These are phyloP conservation scores for Leucocoprinus birnbaumii DNA, from an alignment of 768 basidiomycete species.

Conservation along the genomic window DNA sequence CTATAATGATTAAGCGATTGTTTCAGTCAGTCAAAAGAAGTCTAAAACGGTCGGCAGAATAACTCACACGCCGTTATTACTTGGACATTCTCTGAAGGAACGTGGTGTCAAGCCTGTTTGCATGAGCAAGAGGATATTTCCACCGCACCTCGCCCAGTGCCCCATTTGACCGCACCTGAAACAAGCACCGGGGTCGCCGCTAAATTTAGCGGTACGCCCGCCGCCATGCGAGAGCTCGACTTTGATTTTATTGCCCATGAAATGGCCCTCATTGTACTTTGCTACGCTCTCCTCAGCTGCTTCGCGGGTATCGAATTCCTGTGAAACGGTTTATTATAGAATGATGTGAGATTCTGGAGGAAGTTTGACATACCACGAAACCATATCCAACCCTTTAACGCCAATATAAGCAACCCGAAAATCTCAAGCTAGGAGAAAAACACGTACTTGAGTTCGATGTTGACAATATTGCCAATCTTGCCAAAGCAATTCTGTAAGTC, in stretches of 20 bases:
- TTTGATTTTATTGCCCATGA: slow-evolving; percentile 91
- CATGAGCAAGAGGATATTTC: neutral
- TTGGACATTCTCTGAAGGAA: slow-evolving; percentile 66
- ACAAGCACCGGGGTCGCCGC: slow-evolving; percentile 86
- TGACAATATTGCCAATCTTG: slow-evolving; percentile 72
- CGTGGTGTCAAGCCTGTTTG: neutral
- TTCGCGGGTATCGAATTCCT: slow-evolving; percentile 83
- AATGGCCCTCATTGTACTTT: slow-evolving; percentile 86
- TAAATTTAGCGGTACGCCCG: slow-evolving; percentile 73
- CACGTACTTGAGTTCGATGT: slow-evolving; percentile 82
- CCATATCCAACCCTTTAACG: slow-evolving; percentile 77
- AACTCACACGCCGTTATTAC: slow-evolving; percentile 51
- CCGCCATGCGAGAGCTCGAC: slow-evolving; percentile 86
- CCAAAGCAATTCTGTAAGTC: slow-evolving; percentile 86
- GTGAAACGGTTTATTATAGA: neutral
- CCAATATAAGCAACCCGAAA: slow-evolving; percentile 14
- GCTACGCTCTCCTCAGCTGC: slow-evolving; percentile 86
- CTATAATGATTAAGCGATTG: slow-evolving; percentile 13
- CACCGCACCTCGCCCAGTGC: slow-evolving; percentile 84
- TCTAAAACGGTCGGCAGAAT: neutral
- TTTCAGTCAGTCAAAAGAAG: neutral
- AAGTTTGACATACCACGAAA: slow-evolving; percentile 67
- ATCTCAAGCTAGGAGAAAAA: slow-evolving; percentile 12
- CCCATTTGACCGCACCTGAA: slow-evolving; percentile 85
- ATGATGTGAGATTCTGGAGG: neutral